Conservation (phyloP, 2,329 filamentous ascomycete species). For the Orbilia javanica region DNA sequence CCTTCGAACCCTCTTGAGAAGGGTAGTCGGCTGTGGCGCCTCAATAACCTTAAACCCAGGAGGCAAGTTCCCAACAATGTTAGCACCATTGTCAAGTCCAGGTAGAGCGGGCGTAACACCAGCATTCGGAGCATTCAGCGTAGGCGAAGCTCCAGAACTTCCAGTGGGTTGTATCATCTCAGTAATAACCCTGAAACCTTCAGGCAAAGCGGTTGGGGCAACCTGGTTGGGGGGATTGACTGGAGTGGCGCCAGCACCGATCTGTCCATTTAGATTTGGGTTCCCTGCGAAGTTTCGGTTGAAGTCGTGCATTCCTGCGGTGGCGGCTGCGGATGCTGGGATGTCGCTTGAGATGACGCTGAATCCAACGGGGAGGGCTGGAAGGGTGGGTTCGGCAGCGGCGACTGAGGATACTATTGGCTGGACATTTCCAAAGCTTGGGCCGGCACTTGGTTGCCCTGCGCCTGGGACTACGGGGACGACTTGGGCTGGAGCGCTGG, state of each 20-base stretch:
- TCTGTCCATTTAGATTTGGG: neutral
- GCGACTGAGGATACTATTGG: neutral
- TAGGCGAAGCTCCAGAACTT: neutral
- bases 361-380: slow-evolving; percentile 34
- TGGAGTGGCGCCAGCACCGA: neutral
- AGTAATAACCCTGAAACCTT: slow-evolving; percentile 21
- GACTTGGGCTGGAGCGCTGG: neutral
- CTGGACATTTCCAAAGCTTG: neutral
- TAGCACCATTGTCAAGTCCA: neutral
- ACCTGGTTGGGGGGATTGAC: neutral
- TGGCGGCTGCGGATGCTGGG: slow-evolving; percentile 5
- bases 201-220: neutral
- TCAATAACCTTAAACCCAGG: slow-evolving; percentile 25
- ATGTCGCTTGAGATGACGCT: slow-evolving; percentile 34
- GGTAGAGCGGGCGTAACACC: neutral
- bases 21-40: slow-evolving; percentile 6
- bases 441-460: neutral
- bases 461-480: slow-evolving; percentile 9
- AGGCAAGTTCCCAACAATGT: slow-evolving; percentile 7
- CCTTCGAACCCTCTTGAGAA: slow-evolving; percentile 19
- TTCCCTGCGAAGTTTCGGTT: neutral
- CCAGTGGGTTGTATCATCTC: neutral
- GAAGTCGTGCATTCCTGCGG: slow-evolving; percentile 9
- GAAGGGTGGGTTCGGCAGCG: neutral
- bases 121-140: neutral